Conservation (phyloP, 2,329 filamentous ascomycete species). For the Fonsecaea multimorphosa region DNA sequence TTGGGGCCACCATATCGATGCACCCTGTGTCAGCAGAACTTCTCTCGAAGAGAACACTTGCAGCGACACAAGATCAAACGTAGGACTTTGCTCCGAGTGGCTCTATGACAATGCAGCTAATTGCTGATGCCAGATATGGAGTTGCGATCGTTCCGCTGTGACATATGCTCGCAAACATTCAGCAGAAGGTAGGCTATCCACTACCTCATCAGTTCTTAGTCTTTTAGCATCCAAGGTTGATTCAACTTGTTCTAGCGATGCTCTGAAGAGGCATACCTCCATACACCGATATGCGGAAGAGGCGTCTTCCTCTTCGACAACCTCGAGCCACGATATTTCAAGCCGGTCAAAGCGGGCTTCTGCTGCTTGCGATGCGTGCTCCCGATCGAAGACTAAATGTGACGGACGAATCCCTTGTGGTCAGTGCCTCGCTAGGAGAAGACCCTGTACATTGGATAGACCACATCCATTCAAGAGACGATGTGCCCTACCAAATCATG, state of each 20-base stretch:
- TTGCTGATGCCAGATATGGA: neutral
- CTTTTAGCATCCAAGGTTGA: neutral
- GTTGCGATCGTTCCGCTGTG: neutral
- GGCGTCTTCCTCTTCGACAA: neutral
- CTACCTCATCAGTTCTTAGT: neutral
- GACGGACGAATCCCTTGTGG: neutral
- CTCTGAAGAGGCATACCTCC: slow-evolving; percentile 1
- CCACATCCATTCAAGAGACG: slow-evolving; percentile 2
- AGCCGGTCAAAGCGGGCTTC: slow-evolving; percentile 6
- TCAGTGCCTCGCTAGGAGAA: neutral
- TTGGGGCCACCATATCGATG: neutral
- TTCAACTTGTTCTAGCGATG: neutral
- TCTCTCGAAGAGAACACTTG: slow-evolving; percentile 5
- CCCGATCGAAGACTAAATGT: slow-evolving; percentile 3
- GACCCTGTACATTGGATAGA: neutral
- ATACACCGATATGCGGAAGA: neutral
- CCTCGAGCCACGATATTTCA: neutral
- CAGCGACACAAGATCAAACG: neutral
- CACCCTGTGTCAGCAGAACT: neutral
- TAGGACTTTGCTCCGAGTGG: neutral
- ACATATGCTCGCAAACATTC: slow-evolving; percentile 6
- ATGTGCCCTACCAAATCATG: neutral
- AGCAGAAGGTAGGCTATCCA: neutral
- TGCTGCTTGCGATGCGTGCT: slow-evolving; percentile 2
- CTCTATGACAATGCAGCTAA: neutral